Base-by-base conservation (phyloP, 2,329 filamentous ascomycete species). In the Penicillium italicum region DNA sequence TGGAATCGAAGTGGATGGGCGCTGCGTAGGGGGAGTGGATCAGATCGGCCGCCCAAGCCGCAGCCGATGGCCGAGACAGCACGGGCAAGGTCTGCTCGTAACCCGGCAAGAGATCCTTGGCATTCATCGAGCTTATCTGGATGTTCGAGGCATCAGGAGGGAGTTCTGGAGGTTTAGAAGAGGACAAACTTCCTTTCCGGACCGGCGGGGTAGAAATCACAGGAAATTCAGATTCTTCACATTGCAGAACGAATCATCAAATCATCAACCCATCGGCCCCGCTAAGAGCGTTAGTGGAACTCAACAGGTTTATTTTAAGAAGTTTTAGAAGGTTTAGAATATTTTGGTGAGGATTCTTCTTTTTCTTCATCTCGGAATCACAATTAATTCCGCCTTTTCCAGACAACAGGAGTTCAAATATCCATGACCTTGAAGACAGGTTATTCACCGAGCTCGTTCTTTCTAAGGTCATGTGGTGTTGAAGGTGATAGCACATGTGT, bases 71-170 rank as follows among this genome's bases (percentile, higher is more conserved):
- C 56, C 66, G 62, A 44, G 62, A 59, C 42, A 68, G 63, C 58
- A 71, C 61, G 46, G 70, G 68, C 44, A 71, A 58, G 37, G 64
- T 62, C 52, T 68, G 65, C 57, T 71, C 64, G 53, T 67, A 63
- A 30, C 59, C 55, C 24, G 28, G 20, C 54, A 52, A 42, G 24
- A 28, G 7, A 18, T 50, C 47, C 47, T 72, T 67, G 66, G 68
- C 62, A 55, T 72, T 68, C 71, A 73, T 72, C 51, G 61, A 33
- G 47, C 16, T 43, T 31, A 42, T 28, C 34, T 40, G 18, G 28
- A 50, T 10, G 26, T 41, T 50, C 36, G 14, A 50, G 30, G 20
- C 20, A 43, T 42, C 30, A 18, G 34, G 8, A 28, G 26, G 56
- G 36, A 50, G 22, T 5, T 5, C n/a, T 37, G 34, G 36, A 36